Evolutionary conservation across 306 rosid species (phyloP).

Genomic region (Acacia crassicarpa): DNA sequence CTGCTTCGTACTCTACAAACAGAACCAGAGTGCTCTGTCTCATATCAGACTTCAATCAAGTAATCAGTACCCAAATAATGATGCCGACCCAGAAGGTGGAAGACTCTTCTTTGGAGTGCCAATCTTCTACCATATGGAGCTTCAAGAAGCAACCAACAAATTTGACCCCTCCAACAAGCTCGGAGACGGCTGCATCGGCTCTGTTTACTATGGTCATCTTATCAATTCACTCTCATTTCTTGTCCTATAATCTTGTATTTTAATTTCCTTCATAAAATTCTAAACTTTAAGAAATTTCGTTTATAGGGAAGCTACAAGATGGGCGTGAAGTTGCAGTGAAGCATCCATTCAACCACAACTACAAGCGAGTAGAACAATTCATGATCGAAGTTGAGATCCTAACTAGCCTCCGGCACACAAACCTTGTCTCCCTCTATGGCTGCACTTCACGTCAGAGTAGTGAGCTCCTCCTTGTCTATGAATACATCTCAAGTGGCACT

Average conservation of each 20-base stretch:
- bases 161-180: constrained; percentile 45
- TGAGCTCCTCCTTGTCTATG: constrained; percentile 64
- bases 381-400: constrained; percentile 64
- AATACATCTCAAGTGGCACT: constrained; percentile 62
- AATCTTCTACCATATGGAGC: constrained; percentile 51
- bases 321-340: constrained; percentile 74
- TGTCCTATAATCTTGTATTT: background rate
- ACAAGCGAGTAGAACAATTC: constrained; percentile 53
- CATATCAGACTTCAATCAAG: constrained; percentile 1
- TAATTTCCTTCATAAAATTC: background rate
- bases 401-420: constrained; percentile 51
- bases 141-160: constrained; percentile 57
- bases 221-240: background rate
- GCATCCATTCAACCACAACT: constrained; percentile 50
- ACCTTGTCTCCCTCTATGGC: constrained; percentile 67
- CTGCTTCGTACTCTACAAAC: constrained; percentile 13
- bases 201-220: constrained; percentile 58
- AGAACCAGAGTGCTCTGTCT: background rate
- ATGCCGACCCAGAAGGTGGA: constrained; percentile 35
- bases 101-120: constrained; percentile 45
- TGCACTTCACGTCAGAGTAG: constrained; percentile 55
- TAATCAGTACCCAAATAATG: background rate
- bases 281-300: background rate
- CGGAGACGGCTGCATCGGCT: constrained; percentile 71
- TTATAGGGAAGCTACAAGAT: constrained; percentile 58